Evolutionary conservation across 208 protist species (phyloP), one percentile per base, ranked within the genome.

Genomic region (Crithidia thermophila): DNA sequence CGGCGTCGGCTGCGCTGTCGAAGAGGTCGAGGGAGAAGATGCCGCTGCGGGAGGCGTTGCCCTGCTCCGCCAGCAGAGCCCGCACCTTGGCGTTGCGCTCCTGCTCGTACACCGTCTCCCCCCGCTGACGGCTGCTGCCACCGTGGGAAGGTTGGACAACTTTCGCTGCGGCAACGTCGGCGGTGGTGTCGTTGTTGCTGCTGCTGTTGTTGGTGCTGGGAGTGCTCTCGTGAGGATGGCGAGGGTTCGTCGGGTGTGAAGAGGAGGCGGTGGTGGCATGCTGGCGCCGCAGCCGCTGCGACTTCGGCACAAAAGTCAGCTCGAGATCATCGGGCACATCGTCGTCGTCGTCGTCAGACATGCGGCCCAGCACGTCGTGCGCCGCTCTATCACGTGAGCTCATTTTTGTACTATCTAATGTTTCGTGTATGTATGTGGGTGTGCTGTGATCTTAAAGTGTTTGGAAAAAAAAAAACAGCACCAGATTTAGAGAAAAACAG

Each of bases 81-180:
- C 59, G 42, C 16, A 85, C 75, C 36, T 77, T 79, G 4, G 79
- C 82, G 37, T 91, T 84, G 47, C 85, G 79, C 70, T 91, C 85
- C 59, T 72, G 40, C 60, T 91, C 85, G 33, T 91, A 88, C 1
- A 82, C 82, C 13, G 85, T 91, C 42, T 80, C 79, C 3, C 37
- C 49, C 25, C 60, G 39, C 50, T 36, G 42, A 31, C 50, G 3
- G 21, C 42, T 13, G 21, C 55, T 6, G 31, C 23, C 8, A 18
- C 39, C 10, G 47, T 11, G 71, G 14, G 4, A 13, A 3, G 10
- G 14, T 2, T 34, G 3, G n/a, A n/a, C n/a, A n/a, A n/a, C n/a
- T n/a, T 31, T 37, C 4, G 46, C 25, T 11, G 45, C 0, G 20
- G 5, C 20, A 3, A 23, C 4, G 14, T 28, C 20, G 20, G 14